These are phyloP conservation scores for Sugiyamaella marilandica DNA, from an alignment of 805 yeast species.

Conservation along the genomic window DNA sequence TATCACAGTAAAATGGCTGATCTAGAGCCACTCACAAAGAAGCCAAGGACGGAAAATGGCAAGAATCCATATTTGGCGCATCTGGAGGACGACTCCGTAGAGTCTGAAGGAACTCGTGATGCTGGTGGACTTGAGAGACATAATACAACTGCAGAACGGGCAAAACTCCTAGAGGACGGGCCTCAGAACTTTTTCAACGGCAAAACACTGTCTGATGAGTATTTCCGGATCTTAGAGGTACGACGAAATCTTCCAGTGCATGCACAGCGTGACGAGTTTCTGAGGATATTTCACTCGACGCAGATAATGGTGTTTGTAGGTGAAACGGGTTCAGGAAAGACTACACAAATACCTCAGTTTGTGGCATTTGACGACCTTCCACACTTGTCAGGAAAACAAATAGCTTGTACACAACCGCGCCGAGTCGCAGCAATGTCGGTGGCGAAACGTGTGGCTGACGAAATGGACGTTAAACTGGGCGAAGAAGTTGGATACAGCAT, in stretches of 20 bases:
- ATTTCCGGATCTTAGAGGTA: conserved; percentile 68
- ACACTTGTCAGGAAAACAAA: conserved; percentile 73
- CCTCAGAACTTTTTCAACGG: conserved; percentile 78
- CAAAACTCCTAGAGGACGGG: conserved; percentile 40
- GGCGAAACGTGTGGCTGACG: conserved; percentile 95
- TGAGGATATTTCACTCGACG: conserved; percentile 73
- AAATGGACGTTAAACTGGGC: conserved; percentile 90
- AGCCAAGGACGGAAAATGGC: conserved; percentile 11
- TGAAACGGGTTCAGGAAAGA: conserved; percentile 96
- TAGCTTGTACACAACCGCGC: conserved; percentile 94
- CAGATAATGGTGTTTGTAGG: conserved; percentile 98
- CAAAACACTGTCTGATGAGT: conserved; percentile 51
- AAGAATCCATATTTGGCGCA: conserved; percentile 32
- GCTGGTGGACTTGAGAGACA: conserved; percentile 20
- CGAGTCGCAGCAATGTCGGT: conserved; percentile 99
- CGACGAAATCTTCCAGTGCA: conserved; percentile 92
- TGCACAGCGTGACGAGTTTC: conserved; percentile 84
- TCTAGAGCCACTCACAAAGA: conserved; percentile 13
- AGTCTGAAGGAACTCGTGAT: neutral
- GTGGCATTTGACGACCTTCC: conserved; percentile 91
- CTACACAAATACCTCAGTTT: conserved; percentile 97
- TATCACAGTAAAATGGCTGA: conserved; percentile 10
- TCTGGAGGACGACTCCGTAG: conserved; percentile 15
- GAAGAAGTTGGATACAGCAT: conserved; percentile 93
- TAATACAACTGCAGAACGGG: conserved; percentile 32